Conservation (phyloP, 371 early-diverging fungal genomes). For the Mortierella polycephala region DNA sequence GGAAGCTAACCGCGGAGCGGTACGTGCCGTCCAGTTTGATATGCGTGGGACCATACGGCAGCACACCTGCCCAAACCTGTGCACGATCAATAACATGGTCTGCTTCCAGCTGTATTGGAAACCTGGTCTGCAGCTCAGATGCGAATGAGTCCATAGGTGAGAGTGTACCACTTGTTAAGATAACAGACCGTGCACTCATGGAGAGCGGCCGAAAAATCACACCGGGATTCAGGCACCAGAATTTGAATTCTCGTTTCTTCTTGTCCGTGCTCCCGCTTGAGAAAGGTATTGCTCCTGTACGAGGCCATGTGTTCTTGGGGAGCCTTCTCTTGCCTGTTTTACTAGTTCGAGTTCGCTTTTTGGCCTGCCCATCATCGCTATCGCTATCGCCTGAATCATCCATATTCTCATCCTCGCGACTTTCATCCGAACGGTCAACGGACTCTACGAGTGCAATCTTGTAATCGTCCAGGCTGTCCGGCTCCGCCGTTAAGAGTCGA, state of each 20-base stretch:
- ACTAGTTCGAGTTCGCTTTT: neutral
- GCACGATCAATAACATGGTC: slow-evolving; percentile 37
- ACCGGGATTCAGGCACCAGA: slow-evolving; percentile 75
- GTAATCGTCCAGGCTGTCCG: slow-evolving; percentile 57
- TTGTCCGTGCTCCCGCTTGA: slow-evolving; percentile 4
- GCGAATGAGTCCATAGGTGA: slow-evolving; percentile 82
- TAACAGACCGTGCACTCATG: slow-evolving; percentile 63
- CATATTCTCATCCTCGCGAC: neutral
- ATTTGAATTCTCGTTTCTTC: slow-evolving; percentile 52
- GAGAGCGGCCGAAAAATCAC: slow-evolving; percentile 67
- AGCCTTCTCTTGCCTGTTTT: slow-evolving; percentile 1
- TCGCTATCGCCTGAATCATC: slow-evolving; percentile 10
- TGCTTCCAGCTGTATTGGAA: slow-evolving; percentile 26
- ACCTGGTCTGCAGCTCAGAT: slow-evolving; percentile 67
- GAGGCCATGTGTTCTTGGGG: neutral
- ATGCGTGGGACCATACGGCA: slow-evolving; percentile 26
- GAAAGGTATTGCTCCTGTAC: no score
- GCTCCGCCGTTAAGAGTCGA: slow-evolving; percentile 46
- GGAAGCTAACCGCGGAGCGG: slow-evolving; percentile 22
- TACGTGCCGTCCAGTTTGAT: slow-evolving; percentile 32
- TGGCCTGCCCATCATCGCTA: neutral
- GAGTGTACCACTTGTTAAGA: slow-evolving; percentile 90
- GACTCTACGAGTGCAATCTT: slow-evolving; percentile 56
- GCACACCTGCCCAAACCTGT: slow-evolving; percentile 44
- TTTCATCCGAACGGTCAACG: slow-evolving; percentile 22